These are phyloP conservation scores for Vitis hybrid DNA, from an alignment of 177 flowering plant genomes.

Conservation along the genomic window DNA sequence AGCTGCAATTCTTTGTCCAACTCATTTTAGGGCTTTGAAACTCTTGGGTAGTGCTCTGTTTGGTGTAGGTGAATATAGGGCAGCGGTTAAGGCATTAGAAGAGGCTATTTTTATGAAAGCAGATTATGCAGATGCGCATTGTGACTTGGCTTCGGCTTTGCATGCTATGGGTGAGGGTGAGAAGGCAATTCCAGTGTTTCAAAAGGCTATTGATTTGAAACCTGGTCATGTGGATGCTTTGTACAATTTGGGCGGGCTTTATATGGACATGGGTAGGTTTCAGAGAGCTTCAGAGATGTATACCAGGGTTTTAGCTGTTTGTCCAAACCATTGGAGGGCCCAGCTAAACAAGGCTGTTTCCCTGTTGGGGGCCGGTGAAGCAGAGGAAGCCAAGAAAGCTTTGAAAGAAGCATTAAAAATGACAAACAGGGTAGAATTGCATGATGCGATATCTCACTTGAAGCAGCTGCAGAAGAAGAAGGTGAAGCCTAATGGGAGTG, in stretches of 20 bases:
- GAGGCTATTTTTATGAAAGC: slow-evolving; percentile 86
- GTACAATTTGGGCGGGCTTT: slow-evolving; percentile 86
- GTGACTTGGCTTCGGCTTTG: slow-evolving; percentile 90
- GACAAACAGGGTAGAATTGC: slow-evolving; percentile 89
- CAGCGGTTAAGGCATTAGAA: slow-evolving; percentile 93
- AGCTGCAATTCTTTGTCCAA: slow-evolving; percentile 93
- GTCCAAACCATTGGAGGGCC: slow-evolving; percentile 96
- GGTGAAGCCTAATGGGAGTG: slow-evolving; percentile 49
- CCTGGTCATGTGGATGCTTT: slow-evolving; percentile 95
- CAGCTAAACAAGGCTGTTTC: slow-evolving; percentile 93
- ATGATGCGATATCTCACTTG: slow-evolving; percentile 83
- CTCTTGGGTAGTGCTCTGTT: slow-evolving; percentile 96
- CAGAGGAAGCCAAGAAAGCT: slow-evolving; percentile 87
- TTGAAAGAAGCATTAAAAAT: slow-evolving; percentile 90
- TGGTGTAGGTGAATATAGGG: slow-evolving; percentile 91
- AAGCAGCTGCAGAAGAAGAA: slow-evolving; percentile 87
- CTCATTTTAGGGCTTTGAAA: slow-evolving; percentile 92
- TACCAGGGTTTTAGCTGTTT: slow-evolving; percentile 77
- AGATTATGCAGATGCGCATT: slow-evolving; percentile 96
- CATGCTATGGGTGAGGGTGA: slow-evolving; percentile 90
- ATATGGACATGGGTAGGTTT: slow-evolving; percentile 89
- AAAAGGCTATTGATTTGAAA: slow-evolving; percentile 90
- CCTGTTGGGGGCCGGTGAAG: slow-evolving; percentile 83
- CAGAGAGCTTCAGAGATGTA: slow-evolving; percentile 98
- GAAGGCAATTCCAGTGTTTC: slow-evolving; percentile 88